Percentiles rank a stretch among this genome's conserved stretches.
Evolutionary conservation across 2,329 filamentous ascomycete species (phyloP).

Genomic region (Hypoxylon sp.): DNA sequence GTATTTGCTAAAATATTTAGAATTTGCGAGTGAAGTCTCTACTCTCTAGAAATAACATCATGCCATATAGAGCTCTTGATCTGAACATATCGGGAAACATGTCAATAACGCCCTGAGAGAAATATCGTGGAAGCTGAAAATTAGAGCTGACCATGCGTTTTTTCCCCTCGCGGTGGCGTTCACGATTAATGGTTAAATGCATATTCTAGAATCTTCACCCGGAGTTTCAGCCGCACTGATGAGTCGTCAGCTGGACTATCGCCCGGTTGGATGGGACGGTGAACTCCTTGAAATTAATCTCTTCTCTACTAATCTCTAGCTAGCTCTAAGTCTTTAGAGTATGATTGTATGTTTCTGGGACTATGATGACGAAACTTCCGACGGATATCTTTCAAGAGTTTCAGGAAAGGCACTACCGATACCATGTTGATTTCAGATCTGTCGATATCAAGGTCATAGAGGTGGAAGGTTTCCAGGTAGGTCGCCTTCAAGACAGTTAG

Average conservation of each 20-base stretch:
- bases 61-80: background rate
- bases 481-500: background rate
- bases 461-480: slow-evolving; percentile 14
- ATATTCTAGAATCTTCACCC: slow-evolving; percentile 1
- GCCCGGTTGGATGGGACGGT: background rate
- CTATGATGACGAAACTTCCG: background rate
- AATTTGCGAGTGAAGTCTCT: background rate
- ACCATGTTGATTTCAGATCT: slow-evolving; percentile 6
- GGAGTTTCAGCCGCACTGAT: background rate
- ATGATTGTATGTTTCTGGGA: background rate
- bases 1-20: background rate
- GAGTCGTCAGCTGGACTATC: background rate
- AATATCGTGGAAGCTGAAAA: background rate
- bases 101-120: background rate
- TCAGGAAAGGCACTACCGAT: slow-evolving; percentile 18
- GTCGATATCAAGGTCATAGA: slow-evolving; percentile 15
- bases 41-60: background rate
- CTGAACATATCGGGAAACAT: background rate
- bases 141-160: background rate
- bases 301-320: background rate
- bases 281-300: background rate
- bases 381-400: slow-evolving; percentile 15
- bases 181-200: background rate
- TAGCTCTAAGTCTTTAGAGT: background rate
- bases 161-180: background rate